Evolutionary conservation across 2,329 filamentous ascomycete genomes (phyloP), one percentile per base, ranked within the genome.

Genomic region (Epichloe festucae): DNA sequence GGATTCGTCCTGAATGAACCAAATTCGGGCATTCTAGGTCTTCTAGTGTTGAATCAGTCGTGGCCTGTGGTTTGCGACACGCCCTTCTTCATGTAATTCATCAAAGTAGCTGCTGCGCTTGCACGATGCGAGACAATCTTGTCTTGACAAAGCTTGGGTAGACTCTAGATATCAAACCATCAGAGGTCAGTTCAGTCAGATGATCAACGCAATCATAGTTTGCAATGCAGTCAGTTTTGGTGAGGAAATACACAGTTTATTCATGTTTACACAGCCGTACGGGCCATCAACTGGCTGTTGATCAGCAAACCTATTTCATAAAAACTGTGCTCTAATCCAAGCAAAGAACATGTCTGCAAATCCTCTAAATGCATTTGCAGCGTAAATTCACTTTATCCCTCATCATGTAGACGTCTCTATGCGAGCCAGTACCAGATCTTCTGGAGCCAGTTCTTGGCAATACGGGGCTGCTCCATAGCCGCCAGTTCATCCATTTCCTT

Each of bases 401-500:
- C 35, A 15, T 48, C 39, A 11, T n/a, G 12, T 19, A 21, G 19
- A 40, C 8, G 10, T 17, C 11, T 44, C 45, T 62, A 78, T 7
- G 75, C 76, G 53, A 79, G 50, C 77, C 77, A 81, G 62, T 70
- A 80, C 78, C 78, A 81, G 0, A 69, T 56, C 63, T 68, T 76
- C 59, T 80, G 66, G 10, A 73, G 10, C 64, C 64, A 70, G 56
- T 81, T 81, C 61, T 68, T 74, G 15, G 77, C 63, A 19, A 75
- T 66, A 0, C 71, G 73, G 40, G 67, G 64, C 51, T 64, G 64
- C 27, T 79, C 76, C 58, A 70, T 64, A 2, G 70, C 72, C 44
- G 71, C 74, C 53, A 80, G 64, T 53, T 77, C 77, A 52, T 82
- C 78, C 74, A 82, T 82, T 67, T 81, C 78, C 63, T 73, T 75